phyloP scores from a whole-genome alignment of 176 grass and related monocot species.

The Sorghum bicolor region Sorghum_bicolor_NCBIv3 NC_012873.2:2174501-2175000 shows the following conservation, averaged over 20 bases:
- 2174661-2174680: not conserved
- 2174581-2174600: not conserved
- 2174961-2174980: not conserved
- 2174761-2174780: not conserved
- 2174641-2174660: constrained; percentile 21
- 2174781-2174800: not conserved
- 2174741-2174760: too few relatives aligned
- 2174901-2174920: constrained; percentile 1
- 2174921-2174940: not conserved
- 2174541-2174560: not conserved
- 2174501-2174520: not conserved
- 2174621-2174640: constrained; percentile 1
- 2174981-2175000: not conserved
- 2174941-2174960: constrained; percentile 4
- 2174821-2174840: not conserved
- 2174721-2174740: not conserved
- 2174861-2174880: too few relatives aligned
- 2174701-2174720: constrained; percentile 1
- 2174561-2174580: not conserved
- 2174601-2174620: not conserved
- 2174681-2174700: constrained; percentile 1
- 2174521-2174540: not conserved
- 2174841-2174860: too few relatives aligned
- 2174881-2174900: constrained; percentile 15
- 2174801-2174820: not conserved